A percentile compares a stretch with the other conserved stretches of the same genome.
These are phyloP conservation scores for Thuja plicata DNA, from an alignment of 83 land plant genomes.

Conservation along the genomic window DNA sequence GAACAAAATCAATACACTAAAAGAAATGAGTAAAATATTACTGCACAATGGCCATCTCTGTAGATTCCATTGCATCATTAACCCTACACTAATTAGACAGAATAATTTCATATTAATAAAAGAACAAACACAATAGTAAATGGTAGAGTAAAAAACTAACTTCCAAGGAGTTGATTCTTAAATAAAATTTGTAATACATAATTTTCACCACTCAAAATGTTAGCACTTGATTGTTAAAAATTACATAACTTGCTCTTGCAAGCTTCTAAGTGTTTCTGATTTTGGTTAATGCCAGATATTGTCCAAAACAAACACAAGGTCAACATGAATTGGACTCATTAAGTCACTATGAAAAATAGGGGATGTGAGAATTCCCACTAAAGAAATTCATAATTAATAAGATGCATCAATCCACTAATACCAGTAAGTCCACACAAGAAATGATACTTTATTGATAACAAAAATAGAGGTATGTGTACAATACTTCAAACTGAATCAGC, in stretches of 20 bases:
- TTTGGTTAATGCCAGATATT: neutral
- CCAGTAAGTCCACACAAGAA: too few relatives aligned
- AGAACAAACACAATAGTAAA: neutral
- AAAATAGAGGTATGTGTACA: too few relatives aligned
- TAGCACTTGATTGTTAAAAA: too few relatives aligned
- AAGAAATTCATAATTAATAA: too few relatives aligned
- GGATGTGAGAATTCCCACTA: too few relatives aligned
- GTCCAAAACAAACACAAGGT: too few relatives aligned
- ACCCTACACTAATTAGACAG: too few relatives aligned
- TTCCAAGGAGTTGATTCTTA: neutral
- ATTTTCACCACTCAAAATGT: neutral
- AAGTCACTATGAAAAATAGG: too few relatives aligned
- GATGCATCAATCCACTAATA: too few relatives aligned
- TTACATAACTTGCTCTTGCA: neutral
- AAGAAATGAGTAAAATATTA: constrained; percentile 13
- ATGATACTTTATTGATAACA: too few relatives aligned
- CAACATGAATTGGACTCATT: too few relatives aligned
- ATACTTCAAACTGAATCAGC: too few relatives aligned
- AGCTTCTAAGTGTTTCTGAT: neutral
- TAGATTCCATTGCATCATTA: constrained; percentile 33
- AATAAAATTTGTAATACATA: neutral
- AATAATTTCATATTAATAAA: constrained; percentile 3
- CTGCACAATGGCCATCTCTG: constrained; percentile 36
- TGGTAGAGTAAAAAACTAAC: neutral
- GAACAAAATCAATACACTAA: neutral